Conservation (phyloP, 2,329 filamentous ascomycete genomes). For the Venturia asperata region DNA sequence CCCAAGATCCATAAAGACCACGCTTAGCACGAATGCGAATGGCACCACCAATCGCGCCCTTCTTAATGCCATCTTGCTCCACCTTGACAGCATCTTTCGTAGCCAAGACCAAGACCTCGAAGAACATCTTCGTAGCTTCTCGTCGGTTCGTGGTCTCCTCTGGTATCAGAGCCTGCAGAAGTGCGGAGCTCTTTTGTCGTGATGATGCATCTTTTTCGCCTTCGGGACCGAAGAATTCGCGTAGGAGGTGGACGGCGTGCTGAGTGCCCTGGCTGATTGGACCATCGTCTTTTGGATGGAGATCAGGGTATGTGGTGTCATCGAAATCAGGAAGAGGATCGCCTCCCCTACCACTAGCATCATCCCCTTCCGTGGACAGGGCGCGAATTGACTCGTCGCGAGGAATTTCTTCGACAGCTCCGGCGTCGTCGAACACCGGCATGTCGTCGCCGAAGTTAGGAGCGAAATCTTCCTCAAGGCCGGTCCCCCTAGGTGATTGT, state of each 20-base stretch:
- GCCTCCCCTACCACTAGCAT: slow-evolving; percentile 33
- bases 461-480: slow-evolving; percentile 40
- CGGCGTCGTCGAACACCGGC: slow-evolving; percentile 25
- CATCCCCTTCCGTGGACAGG: slow-evolving; percentile 24
- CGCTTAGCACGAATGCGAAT: slow-evolving; percentile 85
- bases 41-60: slow-evolving; percentile 58
- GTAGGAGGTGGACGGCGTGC: slow-evolving; percentile 89
- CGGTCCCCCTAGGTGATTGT: slow-evolving; percentile 31
- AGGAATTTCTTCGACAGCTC: slow-evolving; percentile 30
- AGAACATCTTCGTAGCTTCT: slow-evolving; percentile 99
- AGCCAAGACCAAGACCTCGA: slow-evolving; percentile 88
- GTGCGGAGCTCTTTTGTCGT: slow-evolving; percentile 66
- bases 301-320: slow-evolving; percentile 65
- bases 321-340: slow-evolving; percentile 51
- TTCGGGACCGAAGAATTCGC: slow-evolving; percentile 77
- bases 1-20: slow-evolving; percentile 96
- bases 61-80: slow-evolving; percentile 64
- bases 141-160: slow-evolving; percentile 72
- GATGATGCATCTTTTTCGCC: slow-evolving; percentile 60
- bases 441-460: slow-evolving; percentile 25
- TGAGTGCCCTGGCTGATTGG: slow-evolving; percentile 87
- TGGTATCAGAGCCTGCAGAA: slow-evolving; percentile 88
- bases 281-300: slow-evolving; percentile 76
- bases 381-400: slow-evolving; percentile 22
- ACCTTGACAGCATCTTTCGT: slow-evolving; percentile 98